phyloP scores from a whole-genome alignment of 306 rosid species.

The Sindora glabra region DNA sequence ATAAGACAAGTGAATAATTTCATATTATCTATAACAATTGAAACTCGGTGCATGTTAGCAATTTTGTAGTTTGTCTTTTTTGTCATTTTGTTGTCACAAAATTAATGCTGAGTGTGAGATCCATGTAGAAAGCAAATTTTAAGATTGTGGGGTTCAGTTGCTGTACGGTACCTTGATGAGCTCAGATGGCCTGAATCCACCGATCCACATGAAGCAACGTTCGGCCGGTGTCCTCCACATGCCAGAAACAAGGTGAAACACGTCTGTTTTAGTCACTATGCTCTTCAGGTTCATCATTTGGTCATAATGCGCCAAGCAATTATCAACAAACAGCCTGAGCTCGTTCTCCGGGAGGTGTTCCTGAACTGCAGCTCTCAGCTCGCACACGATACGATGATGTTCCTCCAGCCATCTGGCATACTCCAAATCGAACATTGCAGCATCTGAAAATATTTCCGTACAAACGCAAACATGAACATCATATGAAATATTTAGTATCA shows the following conservation, averaged over 20 bases:
- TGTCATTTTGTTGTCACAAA: constrained; percentile 19
- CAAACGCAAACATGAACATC: not conserved
- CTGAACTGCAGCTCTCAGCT: constrained; percentile 83
- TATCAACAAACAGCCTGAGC: constrained; percentile 65
- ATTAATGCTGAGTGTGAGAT: not conserved
- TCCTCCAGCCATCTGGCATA: constrained; percentile 84
- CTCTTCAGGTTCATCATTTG: constrained; percentile 58
- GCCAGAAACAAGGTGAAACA: constrained; percentile 80
- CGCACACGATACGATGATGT: constrained; percentile 66
- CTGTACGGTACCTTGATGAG: constrained; percentile 78
- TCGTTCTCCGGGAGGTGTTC: constrained; percentile 76
- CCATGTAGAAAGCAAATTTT: not conserved
- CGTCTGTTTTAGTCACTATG: constrained; percentile 69
- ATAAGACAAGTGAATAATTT: no score
- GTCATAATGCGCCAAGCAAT: constrained; percentile 64
- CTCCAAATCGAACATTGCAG: constrained; percentile 77
- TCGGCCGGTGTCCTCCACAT: constrained; percentile 94
- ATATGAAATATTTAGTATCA: not conserved
- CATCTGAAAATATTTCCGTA: constrained; percentile 33
- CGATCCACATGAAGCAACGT: constrained; percentile 95
- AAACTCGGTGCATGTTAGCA: no score
- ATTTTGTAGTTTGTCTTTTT: not conserved
- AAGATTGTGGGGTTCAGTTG: not conserved
- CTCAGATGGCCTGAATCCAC: constrained; percentile 84
- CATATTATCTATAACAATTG: no score